These are phyloP conservation scores for Aureobasidium subglaciale DNA, from an alignment of 2,329 filamentous ascomycete species.

Conservation along the genomic window DNA sequence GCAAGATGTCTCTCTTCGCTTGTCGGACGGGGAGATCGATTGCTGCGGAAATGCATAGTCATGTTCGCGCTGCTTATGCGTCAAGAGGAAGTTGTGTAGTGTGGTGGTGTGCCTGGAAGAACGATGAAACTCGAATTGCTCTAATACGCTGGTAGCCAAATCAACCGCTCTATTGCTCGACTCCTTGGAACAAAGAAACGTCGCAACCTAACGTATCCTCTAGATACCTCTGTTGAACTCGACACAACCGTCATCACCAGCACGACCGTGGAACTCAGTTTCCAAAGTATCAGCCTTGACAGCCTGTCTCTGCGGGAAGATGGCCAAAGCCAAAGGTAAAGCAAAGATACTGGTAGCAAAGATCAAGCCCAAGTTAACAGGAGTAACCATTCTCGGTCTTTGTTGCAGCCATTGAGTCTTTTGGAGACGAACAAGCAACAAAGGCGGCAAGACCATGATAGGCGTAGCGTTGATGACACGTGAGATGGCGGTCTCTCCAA, in stretches of 20 bases:
- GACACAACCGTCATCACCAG: slow-evolving; percentile 74
- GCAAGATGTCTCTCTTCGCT: too few relatives aligned
- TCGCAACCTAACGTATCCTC: background rate
- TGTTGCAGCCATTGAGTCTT: slow-evolving; percentile 72
- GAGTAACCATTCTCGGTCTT: slow-evolving; percentile 68
- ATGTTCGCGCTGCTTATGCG: too few relatives aligned
- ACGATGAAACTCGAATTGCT: too few relatives aligned
- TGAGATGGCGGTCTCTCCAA: slow-evolving; percentile 85
- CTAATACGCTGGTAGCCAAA: too few relatives aligned
- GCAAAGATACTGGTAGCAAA: slow-evolving; percentile 81
- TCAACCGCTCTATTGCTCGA: too few relatives aligned
- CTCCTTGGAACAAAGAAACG: background rate
- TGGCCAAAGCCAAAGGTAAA: slow-evolving; percentile 79
- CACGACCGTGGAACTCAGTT: slow-evolving; percentile 75
- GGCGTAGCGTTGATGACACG: slow-evolving; percentile 90
- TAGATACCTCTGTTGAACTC: slow-evolving; percentile 89
- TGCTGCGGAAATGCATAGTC: too few relatives aligned
- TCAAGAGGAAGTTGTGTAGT: too few relatives aligned
- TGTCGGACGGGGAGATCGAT: too few relatives aligned
- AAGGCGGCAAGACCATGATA: slow-evolving; percentile 91
- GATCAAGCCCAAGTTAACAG: slow-evolving; percentile 82
- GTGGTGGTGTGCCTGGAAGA: too few relatives aligned
- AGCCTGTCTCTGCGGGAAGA: slow-evolving; percentile 85
- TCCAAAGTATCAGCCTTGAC: slow-evolving; percentile 71
- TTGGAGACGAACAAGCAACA: slow-evolving; percentile 80